These are phyloP conservation scores for Neurospora sp. DNA, from an alignment of 495 filamentous ascomycete genomes.

Conservation along the genomic window DNA sequence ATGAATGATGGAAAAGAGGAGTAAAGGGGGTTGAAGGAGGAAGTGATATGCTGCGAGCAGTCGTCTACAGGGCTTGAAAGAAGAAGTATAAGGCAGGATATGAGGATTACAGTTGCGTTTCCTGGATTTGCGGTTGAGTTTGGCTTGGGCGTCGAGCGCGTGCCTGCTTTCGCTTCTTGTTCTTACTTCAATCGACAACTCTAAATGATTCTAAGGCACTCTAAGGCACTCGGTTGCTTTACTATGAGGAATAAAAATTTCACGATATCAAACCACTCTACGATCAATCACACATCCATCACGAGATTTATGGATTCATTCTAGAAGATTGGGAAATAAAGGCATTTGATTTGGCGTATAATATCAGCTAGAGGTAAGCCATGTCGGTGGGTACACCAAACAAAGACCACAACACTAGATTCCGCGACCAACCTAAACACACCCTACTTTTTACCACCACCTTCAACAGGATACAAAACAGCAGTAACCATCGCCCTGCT, in stretches of 20 bases:
- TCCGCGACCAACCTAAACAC: background rate
- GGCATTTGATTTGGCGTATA: background rate
- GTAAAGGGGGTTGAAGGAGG: background rate
- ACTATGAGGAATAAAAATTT: background rate
- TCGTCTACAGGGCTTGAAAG: background rate
- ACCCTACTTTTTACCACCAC: background rate
- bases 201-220: background rate
- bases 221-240: background rate
- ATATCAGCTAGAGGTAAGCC: background rate
- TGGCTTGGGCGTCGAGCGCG: background rate
- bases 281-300: background rate
- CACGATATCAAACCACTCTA: background rate
- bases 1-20: no score
- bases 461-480: conserved; percentile 7
- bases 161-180: background rate
- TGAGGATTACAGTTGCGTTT: background rate
- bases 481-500: conserved; percentile 16
- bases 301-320: background rate
- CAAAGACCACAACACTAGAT: background rate
- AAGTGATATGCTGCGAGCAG: background rate
- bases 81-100: background rate
- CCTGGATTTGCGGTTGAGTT: background rate
- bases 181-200: background rate
- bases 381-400: background rate
- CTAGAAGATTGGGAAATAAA: background rate